phyloP scores from a whole-genome alignment of 495 filamentous ascomycete species.

The Podospora comata region DNA sequence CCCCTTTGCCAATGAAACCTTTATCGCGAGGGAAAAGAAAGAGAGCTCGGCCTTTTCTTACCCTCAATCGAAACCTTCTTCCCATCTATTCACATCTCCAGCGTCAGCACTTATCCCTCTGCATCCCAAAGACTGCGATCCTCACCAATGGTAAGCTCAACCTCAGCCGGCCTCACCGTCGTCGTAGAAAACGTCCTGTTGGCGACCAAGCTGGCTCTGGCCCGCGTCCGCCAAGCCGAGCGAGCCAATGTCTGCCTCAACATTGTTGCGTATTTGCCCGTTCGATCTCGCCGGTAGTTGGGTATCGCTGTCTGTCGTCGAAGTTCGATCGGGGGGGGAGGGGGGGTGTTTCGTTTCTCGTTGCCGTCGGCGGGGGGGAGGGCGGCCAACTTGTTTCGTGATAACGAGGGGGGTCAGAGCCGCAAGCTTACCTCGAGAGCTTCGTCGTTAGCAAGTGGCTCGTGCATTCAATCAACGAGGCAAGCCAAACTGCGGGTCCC shows the following conservation, averaged over 20 bases:
- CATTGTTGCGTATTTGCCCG: slow-evolving; percentile 56
- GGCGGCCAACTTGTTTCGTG: not conserved
- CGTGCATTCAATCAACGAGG: not conserved
- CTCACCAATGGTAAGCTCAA: slow-evolving; percentile 91
- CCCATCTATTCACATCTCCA: slow-evolving; percentile 61
- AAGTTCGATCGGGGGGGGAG: slow-evolving; percentile 4
- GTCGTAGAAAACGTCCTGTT: slow-evolving; percentile 74
- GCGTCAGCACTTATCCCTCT: slow-evolving; percentile 14
- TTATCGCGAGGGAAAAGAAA: not conserved
- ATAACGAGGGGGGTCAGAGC: not conserved
- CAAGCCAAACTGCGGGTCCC: not conserved
- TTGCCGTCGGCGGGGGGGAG: too few relatives aligned
- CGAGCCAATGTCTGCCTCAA: slow-evolving; percentile 81
- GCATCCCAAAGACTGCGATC: not conserved
- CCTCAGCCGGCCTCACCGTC: slow-evolving; percentile 71
- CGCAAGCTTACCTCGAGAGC: slow-evolving; percentile 17
- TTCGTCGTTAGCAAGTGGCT: not conserved
- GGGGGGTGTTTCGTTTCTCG: not conserved
- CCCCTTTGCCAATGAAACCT: not conserved
- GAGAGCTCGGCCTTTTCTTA: slow-evolving; percentile 34
- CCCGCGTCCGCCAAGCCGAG: slow-evolving; percentile 74
- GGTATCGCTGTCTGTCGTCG: slow-evolving; percentile 15
- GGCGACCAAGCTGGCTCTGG: slow-evolving; percentile 58
- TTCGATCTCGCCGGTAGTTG: slow-evolving; percentile 43
- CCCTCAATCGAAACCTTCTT: slow-evolving; percentile 96